Conservation (phyloP, 1,139 yeast genomes). For the Geotrichum citri-aurantii region DNA sequence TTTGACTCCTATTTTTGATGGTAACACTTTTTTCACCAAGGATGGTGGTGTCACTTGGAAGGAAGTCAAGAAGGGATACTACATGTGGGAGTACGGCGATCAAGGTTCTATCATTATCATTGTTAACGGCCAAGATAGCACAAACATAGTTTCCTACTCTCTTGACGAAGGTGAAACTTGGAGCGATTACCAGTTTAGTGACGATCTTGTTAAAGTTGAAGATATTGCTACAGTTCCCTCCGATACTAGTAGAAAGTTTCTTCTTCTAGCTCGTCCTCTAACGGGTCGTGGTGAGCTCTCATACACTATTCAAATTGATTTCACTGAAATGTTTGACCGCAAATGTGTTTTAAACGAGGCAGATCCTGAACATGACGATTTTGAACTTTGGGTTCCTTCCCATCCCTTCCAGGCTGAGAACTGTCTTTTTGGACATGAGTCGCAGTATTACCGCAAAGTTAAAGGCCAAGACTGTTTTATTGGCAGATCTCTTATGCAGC, state of each 20-base stretch:
- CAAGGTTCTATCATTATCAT: slow-evolving; percentile 81
- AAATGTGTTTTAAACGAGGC: slow-evolving; percentile 67
- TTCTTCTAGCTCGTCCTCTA: slow-evolving; percentile 44
- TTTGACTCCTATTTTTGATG: slow-evolving; percentile 46
- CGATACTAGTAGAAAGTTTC: slow-evolving; percentile 75
- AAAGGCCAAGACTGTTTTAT: slow-evolving; percentile 68
- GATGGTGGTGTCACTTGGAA: slow-evolving; percentile 93
- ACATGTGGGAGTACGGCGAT: slow-evolving; percentile 96
- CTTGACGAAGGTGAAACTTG: slow-evolving; percentile 77
- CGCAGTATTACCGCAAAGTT: slow-evolving; percentile 68
- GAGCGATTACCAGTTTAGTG: slow-evolving; percentile 59
- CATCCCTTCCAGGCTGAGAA: slow-evolving; percentile 54
- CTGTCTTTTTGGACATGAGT: slow-evolving; percentile 88
- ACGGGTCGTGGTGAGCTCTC: slow-evolving; percentile 41
- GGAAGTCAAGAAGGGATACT: slow-evolving; percentile 64
- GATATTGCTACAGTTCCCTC: slow-evolving; percentile 90
- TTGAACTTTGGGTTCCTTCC: slow-evolving; percentile 74
- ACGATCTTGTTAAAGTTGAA: slow-evolving; percentile 48
- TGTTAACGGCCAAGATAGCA: slow-evolving; percentile 52
- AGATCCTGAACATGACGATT: slow-evolving; percentile 60
- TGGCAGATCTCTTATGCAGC: slow-evolving; percentile 47
- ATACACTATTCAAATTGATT: slow-evolving; percentile 58
- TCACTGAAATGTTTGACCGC: slow-evolving; percentile 53
- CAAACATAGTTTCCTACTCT: slow-evolving; percentile 60
- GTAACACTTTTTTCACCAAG: slow-evolving; percentile 66